Evolutionary conservation across 139 green algal genomes (phyloP), one percentile per base, ranked within the genome.

Genomic region (Yamagishiella unicocca): DNA sequence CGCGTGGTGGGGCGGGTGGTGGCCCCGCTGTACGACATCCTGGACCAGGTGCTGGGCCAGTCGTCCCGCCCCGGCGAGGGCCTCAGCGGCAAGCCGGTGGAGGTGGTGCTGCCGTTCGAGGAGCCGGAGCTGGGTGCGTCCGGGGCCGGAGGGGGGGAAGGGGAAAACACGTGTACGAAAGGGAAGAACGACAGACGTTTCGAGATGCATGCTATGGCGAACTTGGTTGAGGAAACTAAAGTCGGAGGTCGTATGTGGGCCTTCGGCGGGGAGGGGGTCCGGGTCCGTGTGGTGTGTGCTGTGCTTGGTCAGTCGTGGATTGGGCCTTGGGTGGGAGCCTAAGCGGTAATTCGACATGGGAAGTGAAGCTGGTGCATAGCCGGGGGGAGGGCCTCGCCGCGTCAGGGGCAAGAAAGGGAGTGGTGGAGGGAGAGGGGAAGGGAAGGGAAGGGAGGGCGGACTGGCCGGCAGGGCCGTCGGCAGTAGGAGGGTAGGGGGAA

Each of bases 51-150:
- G 45, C n/a, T 79, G 45, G 45, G 61, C 22, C 22, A 4, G 24
- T 40, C 25, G 55, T 38, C 27, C 21, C 77, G 77, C 7, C 55
- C n/a, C 55, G 77, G 73, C 40, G n/a, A 42, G 38, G 77, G 77
- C 25, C 62, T 87, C 31, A 54, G 19, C 46, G 81, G 81, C 66
- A 78, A 79, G 66, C 33, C 37, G 66, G 45, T 87, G 64, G 64
- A 78, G 12, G 31, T 78, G 64, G 40, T 43, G 33, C 46, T 66
- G 45, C 25, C 33, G 5, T 87, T 87, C 31, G 64, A 87, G 29
- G 81, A 87, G 55, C 27, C 10, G 37, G 81, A 87, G 45, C 64
- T 87, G 35, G 81, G 81, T 78, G 81, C 3, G 81, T 55, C 37
- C 25, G 24, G 42, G 8, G 37, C 35, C 17, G 37, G 37, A 29